Evolutionary conservation across 2,329 filamentous ascomycete species (phyloP).

Genomic region (Hypoxylon sp.): DNA sequence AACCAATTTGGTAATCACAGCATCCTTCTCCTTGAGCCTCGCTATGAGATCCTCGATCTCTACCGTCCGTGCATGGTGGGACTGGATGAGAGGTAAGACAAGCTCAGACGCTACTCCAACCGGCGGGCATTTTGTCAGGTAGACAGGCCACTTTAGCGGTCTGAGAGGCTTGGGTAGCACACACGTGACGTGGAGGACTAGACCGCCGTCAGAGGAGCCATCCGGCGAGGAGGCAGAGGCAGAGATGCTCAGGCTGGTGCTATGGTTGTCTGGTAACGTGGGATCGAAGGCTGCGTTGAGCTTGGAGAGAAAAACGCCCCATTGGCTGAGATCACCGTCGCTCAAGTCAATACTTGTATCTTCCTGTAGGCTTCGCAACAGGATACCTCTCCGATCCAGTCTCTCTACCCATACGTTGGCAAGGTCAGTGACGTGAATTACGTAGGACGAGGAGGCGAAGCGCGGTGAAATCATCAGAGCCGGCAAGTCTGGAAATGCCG

Average conservation of each 20-base stretch:
- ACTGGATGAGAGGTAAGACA: slow-evolving; percentile 65
- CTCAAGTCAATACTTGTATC: slow-evolving; percentile 80
- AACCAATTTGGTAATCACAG: slow-evolving; percentile 62
- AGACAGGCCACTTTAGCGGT: slow-evolving; percentile 74
- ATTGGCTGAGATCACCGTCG: slow-evolving; percentile 73
- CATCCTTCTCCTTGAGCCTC: slow-evolving; percentile 64
- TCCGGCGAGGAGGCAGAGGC: slow-evolving; percentile 48
- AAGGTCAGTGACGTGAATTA: slow-evolving; percentile 76
- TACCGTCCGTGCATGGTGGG: slow-evolving; percentile 56
- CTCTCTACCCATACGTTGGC: slow-evolving; percentile 79
- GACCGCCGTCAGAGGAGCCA: slow-evolving; percentile 54
- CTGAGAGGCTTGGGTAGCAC: slow-evolving; percentile 72
- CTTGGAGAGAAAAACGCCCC: slow-evolving; percentile 74
- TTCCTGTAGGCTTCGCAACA: slow-evolving; percentile 70
- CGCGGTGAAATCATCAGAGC: slow-evolving; percentile 72
- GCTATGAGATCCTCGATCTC: slow-evolving; percentile 60
- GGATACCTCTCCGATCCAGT: slow-evolving; percentile 71
- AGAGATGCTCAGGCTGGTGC: slow-evolving; percentile 60
- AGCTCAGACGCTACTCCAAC: slow-evolving; percentile 61
- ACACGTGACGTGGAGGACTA: slow-evolving; percentile 69
- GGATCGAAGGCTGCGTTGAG: slow-evolving; percentile 66
- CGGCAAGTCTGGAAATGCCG: slow-evolving; percentile 62
- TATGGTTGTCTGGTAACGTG: slow-evolving; percentile 58
- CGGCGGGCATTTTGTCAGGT: slow-evolving; percentile 62
- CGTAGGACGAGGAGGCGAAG: slow-evolving; percentile 70